These are phyloP conservation scores for Ophiocytium majus DNA, from an alignment of 352 stramenopile genomes.

Conservation along the genomic window DNA sequence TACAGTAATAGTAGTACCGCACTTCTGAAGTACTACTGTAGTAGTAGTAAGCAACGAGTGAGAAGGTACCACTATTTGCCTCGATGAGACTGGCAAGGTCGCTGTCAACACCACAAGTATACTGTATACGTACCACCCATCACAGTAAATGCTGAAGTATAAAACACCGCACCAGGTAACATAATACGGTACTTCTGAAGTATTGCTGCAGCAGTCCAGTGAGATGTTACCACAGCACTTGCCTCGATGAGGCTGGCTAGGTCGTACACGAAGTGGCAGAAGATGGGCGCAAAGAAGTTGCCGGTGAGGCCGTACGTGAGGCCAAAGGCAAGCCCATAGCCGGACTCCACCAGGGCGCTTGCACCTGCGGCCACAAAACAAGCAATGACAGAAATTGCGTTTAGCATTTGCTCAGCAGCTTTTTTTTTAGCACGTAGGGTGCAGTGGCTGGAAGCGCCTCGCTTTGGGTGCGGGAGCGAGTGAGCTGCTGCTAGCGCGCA, in stretches of 20 bases:
- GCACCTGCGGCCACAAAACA: neutral
- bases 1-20: no score
- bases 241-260: neutral
- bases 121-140: no score
- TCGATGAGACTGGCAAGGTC: neutral
- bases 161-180: no score
- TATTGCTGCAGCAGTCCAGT: neutral
- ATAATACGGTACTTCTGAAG: no score
- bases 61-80: neutral
- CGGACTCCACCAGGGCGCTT: neutral
- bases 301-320: neutral
- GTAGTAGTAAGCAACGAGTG: no score
- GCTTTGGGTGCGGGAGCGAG: neutral
- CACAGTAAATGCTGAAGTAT: no score
- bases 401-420: neutral
- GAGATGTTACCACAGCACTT: neutral
- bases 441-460: neutral
- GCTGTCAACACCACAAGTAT: no score
- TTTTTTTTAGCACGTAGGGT: neutral
- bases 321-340: neutral
- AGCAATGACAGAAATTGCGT: neutral
- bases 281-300: constrained; percentile 1
- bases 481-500: neutral
- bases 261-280: constrained; percentile 11
- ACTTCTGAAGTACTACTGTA: no score